Percentiles rank a stretch among this genome's conserved stretches.
phyloP scores from a whole-genome alignment of 768 basidiomycete species.

The Tricholoma hemisulphureum region DNA sequence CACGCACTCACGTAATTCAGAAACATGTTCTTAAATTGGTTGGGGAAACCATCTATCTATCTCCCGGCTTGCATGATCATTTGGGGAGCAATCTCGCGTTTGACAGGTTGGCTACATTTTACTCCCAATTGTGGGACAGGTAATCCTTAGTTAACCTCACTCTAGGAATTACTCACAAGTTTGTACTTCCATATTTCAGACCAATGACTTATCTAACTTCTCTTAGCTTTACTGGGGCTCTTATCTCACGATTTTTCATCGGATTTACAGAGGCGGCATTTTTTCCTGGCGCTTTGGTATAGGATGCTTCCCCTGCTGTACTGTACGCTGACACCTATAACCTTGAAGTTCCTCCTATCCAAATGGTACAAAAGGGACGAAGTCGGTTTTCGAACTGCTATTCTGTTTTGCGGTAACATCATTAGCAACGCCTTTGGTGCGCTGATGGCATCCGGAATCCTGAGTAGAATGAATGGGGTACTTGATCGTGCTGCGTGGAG shows the following conservation, averaged over 20 bases:
- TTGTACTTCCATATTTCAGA: neutral
- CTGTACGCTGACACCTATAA: neutral
- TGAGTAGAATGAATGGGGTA: slow-evolving; percentile 67
- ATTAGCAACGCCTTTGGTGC: slow-evolving; percentile 83
- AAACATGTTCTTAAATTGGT: slow-evolving; percentile 66
- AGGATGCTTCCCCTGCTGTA: slow-evolving; percentile 9
- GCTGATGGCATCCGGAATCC: slow-evolving; percentile 73
- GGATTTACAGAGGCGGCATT: slow-evolving; percentile 75
- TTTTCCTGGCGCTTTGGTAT: slow-evolving; percentile 61
- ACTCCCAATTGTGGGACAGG: neutral
- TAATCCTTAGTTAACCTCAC: neutral
- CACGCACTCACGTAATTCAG: slow-evolving; percentile 29
- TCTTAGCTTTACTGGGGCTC: slow-evolving; percentile 57
- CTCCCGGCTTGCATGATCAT: slow-evolving; percentile 60
- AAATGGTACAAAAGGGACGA: slow-evolving; percentile 76
- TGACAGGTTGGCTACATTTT: slow-evolving; percentile 40
- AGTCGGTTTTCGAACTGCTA: slow-evolving; percentile 64
- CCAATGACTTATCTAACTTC: neutral
- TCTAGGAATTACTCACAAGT: slow-evolving; percentile 21
- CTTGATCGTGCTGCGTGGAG: slow-evolving; percentile 73
- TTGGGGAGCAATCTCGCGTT: slow-evolving; percentile 58
- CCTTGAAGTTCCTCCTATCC: slow-evolving; percentile 53
- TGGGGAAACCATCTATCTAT: slow-evolving; percentile 63
- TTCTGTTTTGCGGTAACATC: slow-evolving; percentile 69
- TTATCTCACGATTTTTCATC: slow-evolving; percentile 71